Conservation (phyloP, 23 red algal species). For the Chondrus crispus region DNA sequence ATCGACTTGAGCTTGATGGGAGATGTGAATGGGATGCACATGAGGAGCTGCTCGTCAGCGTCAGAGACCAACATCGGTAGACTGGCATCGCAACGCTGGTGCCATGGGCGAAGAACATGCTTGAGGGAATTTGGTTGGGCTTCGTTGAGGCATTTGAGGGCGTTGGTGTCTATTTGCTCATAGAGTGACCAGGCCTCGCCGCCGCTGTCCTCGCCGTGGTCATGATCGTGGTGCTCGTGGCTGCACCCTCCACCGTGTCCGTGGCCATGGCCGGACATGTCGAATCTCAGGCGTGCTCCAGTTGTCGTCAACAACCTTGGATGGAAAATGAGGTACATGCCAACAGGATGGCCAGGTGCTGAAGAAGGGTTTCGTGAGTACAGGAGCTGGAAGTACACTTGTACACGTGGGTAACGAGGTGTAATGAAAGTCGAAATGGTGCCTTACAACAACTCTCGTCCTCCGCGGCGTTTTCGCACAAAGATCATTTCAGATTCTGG, state of each 20-base stretch:
- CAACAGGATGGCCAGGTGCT: no score
- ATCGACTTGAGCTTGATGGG: constrained; percentile 78
- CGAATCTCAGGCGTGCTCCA: no score
- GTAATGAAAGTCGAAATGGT: no score
- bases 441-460: no score
- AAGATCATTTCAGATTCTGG: no score
- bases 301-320: neutral
- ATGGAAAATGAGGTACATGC: neutral
- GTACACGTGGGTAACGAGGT: no score
- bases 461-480: no score
- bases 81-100: constrained; percentile 45
- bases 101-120: constrained; percentile 71
- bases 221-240: constrained; percentile 70
- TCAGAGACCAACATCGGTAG: constrained; percentile 71
- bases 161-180: constrained; percentile 55
- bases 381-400: no score
- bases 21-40: constrained; percentile 70
- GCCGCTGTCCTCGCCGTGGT: constrained; percentile 44
- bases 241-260: constrained; percentile 31
- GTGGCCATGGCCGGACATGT: neutral
- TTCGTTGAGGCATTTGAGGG: constrained; percentile 61
- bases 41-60: constrained; percentile 88
- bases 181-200: constrained; percentile 82
- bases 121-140: constrained; percentile 33
- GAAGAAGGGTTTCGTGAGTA: no score